phyloP scores from a whole-genome alignment of 768 basidiomycete species.

The Rubroboletus satanas region DNA sequence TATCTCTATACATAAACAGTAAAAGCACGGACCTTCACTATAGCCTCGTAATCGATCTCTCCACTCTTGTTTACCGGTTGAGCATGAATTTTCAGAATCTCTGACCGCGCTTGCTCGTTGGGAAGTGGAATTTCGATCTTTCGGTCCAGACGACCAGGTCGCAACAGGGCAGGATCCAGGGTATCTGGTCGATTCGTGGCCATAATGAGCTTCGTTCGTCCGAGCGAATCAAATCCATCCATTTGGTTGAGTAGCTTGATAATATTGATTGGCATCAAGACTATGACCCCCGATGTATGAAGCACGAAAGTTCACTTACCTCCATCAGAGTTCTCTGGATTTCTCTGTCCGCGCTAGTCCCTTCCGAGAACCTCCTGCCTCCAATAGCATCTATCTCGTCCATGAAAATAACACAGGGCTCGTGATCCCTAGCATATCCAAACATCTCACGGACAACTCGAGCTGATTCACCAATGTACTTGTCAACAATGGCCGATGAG shows the following conservation, averaged over 20 bases:
- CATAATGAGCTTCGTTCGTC: constrained; percentile 96
- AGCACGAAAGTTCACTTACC: constrained; percentile 35
- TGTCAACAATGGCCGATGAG: constrained; percentile 95
- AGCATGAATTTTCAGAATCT: constrained; percentile 97
- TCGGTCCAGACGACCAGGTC: constrained; percentile 92
- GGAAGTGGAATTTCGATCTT: constrained; percentile 98
- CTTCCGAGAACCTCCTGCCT: constrained; percentile 86
- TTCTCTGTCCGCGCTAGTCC: constrained; percentile 96
- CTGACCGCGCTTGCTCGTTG: constrained; percentile 92
- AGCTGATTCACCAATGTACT: constrained; percentile 98
- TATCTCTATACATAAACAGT: background rate
- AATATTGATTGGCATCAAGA: background rate
- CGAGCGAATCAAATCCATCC: constrained; percentile 98
- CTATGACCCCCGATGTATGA: background rate
- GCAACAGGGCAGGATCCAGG: constrained; percentile 91
- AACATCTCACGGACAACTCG: constrained; percentile 98
- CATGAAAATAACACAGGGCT: constrained; percentile 99
- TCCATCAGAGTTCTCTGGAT: constrained; percentile 99
- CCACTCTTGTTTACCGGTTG: constrained; percentile 91
- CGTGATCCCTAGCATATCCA: constrained; percentile 94
- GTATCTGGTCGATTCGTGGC: constrained; percentile 99
- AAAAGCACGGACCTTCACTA: constrained; percentile 71
- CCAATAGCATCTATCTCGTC: constrained; percentile 98
- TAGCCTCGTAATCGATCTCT: constrained; percentile 96
- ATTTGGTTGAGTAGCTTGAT: constrained; percentile 91